Evolutionary conservation across 495 filamentous ascomycete species (phyloP).

Genomic region (Aspergillus diversus): DNA sequence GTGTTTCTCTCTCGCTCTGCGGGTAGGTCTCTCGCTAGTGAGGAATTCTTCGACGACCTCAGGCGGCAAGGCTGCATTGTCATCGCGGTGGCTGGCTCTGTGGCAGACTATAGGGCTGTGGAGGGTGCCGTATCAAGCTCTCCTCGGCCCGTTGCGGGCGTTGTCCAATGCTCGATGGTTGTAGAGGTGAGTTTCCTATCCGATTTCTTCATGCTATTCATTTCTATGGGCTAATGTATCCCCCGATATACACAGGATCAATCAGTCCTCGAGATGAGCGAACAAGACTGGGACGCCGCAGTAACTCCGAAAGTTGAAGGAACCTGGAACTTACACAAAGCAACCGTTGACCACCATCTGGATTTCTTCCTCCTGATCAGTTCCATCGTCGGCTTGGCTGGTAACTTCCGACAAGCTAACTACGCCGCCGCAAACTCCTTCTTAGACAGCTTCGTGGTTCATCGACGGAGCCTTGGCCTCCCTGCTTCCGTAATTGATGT

Average conservation of each 20-base stretch:
- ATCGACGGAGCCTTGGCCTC: conserved; percentile 32
- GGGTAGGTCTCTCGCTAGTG: conserved; percentile 10
- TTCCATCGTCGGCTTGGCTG: conserved; percentile 40
- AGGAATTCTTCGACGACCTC: conserved; percentile 44
- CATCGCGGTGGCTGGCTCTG: no score
- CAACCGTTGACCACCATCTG: conserved; percentile 34
- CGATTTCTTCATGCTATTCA: no score
- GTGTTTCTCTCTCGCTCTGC: conserved; percentile 46
- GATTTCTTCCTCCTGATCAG: conserved; percentile 57
- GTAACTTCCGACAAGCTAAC: conserved; percentile 30
- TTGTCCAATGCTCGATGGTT: conserved; percentile 44
- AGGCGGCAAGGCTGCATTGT: no score
- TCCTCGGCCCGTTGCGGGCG: conserved; percentile 30
- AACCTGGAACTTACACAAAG: conserved; percentile 60
- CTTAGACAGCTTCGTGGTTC: conserved; percentile 39
- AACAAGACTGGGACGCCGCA: conserved; percentile 38
- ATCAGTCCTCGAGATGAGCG: conserved; percentile 37
- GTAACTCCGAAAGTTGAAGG: conserved; percentile 50
- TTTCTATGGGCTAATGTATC: no score
- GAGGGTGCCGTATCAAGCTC: conserved; percentile 13
- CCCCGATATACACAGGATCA: no score
- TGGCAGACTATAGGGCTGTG: conserved; percentile 15
- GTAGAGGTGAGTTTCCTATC: no score
- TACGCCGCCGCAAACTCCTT: conserved; percentile 44
- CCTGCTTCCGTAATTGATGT: conserved; percentile 34